Base-by-base conservation (phyloP, 768 basidiomycete genomes). In the Tephrocybe sp. region DNA sequence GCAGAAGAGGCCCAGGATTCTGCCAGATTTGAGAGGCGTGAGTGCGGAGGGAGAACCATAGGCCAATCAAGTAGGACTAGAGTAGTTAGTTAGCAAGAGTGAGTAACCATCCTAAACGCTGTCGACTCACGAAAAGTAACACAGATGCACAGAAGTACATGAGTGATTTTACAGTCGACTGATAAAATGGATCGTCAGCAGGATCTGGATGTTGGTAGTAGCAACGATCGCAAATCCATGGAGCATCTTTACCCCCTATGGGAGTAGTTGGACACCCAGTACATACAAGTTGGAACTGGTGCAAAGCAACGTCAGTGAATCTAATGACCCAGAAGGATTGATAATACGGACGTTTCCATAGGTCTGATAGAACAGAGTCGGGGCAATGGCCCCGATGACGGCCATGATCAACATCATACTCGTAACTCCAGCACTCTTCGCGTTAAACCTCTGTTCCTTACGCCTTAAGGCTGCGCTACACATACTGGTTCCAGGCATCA, bases 351-450 rank as follows among this genome's bases (percentile, higher is more conserved):
- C 96, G 57, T 91, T 93, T 45, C 97, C 97, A 66, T 96, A 99
- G 9, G 88, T 94, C 68, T 98, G 95, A 70, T 99, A 99, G 68
- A 99, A 99, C 63, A 99, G 65, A 0, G 97, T 98, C 2, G 97
- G 97, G 0, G 93, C 84, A 51, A 99, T 74, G 1, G 91, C 92
- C 11, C 97, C 97, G 54, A 99, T 96, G 66, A 99, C 92, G 11
- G 97, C 97, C 96, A 98, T 98, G 71, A 99, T 98, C 66, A 99
- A 69, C 92, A 99, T 96, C 75, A 97, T 97, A 65, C 94, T 97
- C 0, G 97, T 99, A 13, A 99, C 97, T 33, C 97, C 92, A 5
- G 97, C 97, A 62, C 90, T 93, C 74, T 92, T 98, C n/a, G 97
- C 97, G 62, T 99, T 99, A 76, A 99, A 99, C 59, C 85, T 91